These are phyloP conservation scores for Spiromastix sp. DNA, from an alignment of 2,329 filamentous ascomycete species.

Conservation along the genomic window DNA sequence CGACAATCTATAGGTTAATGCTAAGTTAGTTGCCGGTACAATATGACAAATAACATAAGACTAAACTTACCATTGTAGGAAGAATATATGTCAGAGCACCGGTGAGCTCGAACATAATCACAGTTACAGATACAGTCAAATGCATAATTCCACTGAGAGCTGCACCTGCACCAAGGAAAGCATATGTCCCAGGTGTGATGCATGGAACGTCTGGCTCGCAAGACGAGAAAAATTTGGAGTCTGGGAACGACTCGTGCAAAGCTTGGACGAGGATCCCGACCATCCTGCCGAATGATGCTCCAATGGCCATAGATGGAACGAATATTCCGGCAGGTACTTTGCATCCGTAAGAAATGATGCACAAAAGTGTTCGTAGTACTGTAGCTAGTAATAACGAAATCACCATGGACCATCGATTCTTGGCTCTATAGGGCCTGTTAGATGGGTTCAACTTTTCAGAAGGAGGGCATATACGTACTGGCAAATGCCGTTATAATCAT, in stretches of 20 bases:
- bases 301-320: constrained; percentile 95
- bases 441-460: constrained; percentile 3
- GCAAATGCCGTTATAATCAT: constrained; percentile 85
- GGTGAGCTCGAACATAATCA: constrained; percentile 99
- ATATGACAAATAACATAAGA: not conserved
- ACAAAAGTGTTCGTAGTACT: constrained; percentile 66
- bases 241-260: constrained; percentile 72
- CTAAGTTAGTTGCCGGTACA: constrained; percentile 1
- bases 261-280: constrained; percentile 92
- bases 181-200: constrained; percentile 95
- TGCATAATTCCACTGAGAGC: constrained; percentile 96
- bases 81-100: constrained; percentile 96
- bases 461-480: constrained; percentile 41
- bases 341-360: constrained; percentile 94
- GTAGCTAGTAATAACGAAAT: constrained; percentile 70
- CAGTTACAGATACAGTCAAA: constrained; percentile 89
- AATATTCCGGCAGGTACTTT: constrained; percentile 98
- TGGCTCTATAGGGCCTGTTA: constrained; percentile 29
- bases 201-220: constrained; percentile 88
- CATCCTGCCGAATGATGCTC: constrained; percentile 84
- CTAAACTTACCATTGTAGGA: constrained; percentile 65
- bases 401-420: constrained; percentile 69
- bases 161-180: constrained; percentile 84
- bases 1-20: constrained; percentile 56
- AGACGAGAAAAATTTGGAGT: constrained; percentile 73